phyloP scores from a whole-genome alignment of 768 basidiomycete genomes.

The Udeniomyces megalosporus region DNA sequence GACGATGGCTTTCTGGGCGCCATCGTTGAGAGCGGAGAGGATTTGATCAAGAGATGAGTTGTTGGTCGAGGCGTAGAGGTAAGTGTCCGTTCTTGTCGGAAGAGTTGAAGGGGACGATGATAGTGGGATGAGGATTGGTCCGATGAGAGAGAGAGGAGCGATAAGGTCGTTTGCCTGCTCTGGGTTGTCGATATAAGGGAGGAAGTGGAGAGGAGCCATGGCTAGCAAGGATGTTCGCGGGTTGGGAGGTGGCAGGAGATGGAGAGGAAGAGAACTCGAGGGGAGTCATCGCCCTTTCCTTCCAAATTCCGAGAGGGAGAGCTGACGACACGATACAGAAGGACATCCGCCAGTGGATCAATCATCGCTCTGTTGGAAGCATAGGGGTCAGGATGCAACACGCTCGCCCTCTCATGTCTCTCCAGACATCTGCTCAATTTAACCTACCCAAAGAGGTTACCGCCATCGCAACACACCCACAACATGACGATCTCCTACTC shows the following conservation, averaged over 20 bases:
- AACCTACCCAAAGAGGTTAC: conserved; percentile 4
- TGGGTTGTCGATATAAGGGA: conserved; percentile 28
- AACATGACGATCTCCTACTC: background rate
- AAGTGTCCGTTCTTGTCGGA: too few species aligned
- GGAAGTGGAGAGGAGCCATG: conserved; percentile 27
- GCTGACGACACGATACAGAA: too few species aligned
- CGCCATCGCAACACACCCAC: background rate
- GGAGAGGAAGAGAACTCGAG: background rate
- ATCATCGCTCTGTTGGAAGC: too few species aligned
- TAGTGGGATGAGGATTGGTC: conserved; percentile 49
- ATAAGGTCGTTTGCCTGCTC: conserved; percentile 40
- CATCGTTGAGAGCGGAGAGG: conserved; percentile 53
- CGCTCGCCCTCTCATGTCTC: too few species aligned
- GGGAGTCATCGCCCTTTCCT: too few species aligned
- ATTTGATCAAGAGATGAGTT: conserved; percentile 38
- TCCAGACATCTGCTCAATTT: too few species aligned
- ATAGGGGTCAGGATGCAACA: too few species aligned
- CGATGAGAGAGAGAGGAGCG: conserved; percentile 51
- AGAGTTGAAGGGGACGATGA: conserved; percentile 19
- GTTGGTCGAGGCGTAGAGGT: conserved; percentile 32
- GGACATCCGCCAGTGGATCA: too few species aligned
- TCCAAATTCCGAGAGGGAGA: too few species aligned
- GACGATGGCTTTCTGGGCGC: conserved; percentile 64
- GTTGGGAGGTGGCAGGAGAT: background rate
- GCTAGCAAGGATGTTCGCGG: background rate